These are phyloP conservation scores for Lasiodiplodia gonubiensis DNA, from an alignment of 2,329 filamentous ascomycete species.

Conservation along the genomic window DNA sequence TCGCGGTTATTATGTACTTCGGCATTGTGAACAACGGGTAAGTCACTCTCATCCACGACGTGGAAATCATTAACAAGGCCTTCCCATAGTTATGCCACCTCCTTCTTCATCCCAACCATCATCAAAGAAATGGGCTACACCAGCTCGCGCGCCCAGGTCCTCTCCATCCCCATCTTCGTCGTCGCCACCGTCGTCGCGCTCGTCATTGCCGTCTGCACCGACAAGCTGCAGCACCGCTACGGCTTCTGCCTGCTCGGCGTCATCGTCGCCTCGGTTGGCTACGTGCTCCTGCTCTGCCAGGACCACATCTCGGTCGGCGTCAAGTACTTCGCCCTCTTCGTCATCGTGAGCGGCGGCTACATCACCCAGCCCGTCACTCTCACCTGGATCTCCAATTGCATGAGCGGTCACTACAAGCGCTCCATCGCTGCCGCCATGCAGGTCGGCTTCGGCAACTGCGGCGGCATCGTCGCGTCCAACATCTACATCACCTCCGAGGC, in stretches of 20 bases:
- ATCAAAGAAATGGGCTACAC: conserved; percentile 40
- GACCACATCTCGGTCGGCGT: conserved; percentile 54
- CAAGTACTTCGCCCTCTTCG: conserved; percentile 62
- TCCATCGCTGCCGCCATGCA: conserved; percentile 41
- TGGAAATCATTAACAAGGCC: conserved; percentile 5
- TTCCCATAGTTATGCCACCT: conserved; percentile 44
- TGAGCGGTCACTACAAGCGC: conserved; percentile 45
- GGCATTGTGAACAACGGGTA: conserved; percentile 23
- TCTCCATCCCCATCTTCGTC: conserved; percentile 38
- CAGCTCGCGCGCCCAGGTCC: conserved; percentile 39
- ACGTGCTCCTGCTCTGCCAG: conserved; percentile 50
- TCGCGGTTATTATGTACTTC: conserved; percentile 18
- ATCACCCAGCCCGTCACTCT: conserved; percentile 61
- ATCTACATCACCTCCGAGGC: conserved; percentile 46
- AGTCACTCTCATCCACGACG: background rate
- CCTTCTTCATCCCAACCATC: conserved; percentile 36
- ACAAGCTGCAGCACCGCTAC: conserved; percentile 38
- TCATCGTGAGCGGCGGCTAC: conserved; percentile 61
- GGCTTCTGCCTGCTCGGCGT: conserved; percentile 38
- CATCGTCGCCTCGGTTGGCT: conserved; percentile 44
- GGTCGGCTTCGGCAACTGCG: conserved; percentile 39
- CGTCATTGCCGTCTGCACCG: conserved; percentile 35
- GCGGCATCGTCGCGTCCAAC: conserved; percentile 41
- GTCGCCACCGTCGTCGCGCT: conserved; percentile 37
- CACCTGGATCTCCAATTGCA: conserved; percentile 64